phyloP scores from a whole-genome alignment of 306 rosid species.

The Rosa multiflora region DNA sequence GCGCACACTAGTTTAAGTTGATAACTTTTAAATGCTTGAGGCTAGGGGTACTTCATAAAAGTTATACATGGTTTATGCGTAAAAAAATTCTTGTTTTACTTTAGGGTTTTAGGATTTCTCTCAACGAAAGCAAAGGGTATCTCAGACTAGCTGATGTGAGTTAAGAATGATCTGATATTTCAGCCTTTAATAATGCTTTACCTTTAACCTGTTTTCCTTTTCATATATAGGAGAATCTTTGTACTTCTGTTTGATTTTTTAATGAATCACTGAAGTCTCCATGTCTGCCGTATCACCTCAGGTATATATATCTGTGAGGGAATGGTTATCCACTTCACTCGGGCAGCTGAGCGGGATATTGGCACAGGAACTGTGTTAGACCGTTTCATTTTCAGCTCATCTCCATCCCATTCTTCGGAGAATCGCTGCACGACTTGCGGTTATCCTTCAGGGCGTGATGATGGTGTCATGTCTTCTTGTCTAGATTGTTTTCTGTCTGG shows the following conservation, averaged over 20 bases:
- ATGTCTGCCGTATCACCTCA: constrained; percentile 28
- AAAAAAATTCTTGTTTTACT: not conserved
- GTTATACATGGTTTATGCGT: not conserved
- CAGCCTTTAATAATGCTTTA: not conserved
- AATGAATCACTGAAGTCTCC: not conserved
- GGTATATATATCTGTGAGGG: constrained; percentile 68
- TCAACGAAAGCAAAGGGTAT: not conserved
- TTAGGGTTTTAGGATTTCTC: not conserved
- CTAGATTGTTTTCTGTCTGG: constrained; percentile 62
- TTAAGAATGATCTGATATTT: not conserved
- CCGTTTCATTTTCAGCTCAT: constrained; percentile 40
- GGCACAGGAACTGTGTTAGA: constrained; percentile 42
- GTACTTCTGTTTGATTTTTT: not conserved
- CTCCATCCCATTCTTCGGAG: constrained; percentile 30
- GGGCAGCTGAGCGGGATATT: constrained; percentile 43
- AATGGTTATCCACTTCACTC: constrained; percentile 76
- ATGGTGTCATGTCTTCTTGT: constrained; percentile 70
- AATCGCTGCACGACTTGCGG: constrained; percentile 60
- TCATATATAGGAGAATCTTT: not conserved
- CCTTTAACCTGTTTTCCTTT: not conserved
- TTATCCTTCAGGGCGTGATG: constrained; percentile 29
- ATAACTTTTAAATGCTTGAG: not conserved
- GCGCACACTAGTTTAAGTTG: not conserved
- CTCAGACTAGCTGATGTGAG: not conserved
- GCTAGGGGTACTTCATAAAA: not conserved